phyloP scores from a whole-genome alignment of 768 basidiomycete genomes.

The Tylopilus rubrobrunneus region DNA sequence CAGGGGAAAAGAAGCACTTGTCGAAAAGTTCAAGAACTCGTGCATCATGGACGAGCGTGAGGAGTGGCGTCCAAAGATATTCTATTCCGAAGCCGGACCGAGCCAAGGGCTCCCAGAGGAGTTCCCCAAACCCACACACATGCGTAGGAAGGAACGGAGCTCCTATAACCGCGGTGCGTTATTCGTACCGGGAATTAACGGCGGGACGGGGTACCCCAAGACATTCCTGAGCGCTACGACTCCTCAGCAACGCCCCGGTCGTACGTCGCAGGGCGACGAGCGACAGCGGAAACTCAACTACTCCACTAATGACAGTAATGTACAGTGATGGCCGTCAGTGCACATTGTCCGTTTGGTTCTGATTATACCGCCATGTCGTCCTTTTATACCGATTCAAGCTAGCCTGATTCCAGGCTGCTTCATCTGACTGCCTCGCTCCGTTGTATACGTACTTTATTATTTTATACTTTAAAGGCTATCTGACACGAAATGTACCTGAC shows the following conservation, averaged over 20 bases:
- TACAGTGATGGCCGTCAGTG: conserved; percentile 2
- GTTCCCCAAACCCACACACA: conserved; percentile 80
- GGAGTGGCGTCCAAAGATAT: conserved; percentile 82
- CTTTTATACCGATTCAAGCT: neutral
- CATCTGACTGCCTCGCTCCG: conserved; percentile 11
- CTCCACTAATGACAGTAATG: conserved; percentile 4
- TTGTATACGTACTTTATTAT: conserved; percentile 30
- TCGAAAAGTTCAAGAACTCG: conserved; percentile 92
- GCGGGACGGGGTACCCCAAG: conserved; percentile 24
- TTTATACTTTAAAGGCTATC: conserved; percentile 32
- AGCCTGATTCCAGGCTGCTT: conserved; percentile 9
- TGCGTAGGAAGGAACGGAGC: conserved; percentile 79
- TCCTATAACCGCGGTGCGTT: conserved; percentile 72
- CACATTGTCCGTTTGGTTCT: conserved; percentile 1
- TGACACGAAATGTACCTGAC: conserved; percentile 17
- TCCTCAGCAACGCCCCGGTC: conserved; percentile 18
- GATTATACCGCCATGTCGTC: conserved; percentile 8
- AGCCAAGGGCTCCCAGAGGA: conserved; percentile 73
- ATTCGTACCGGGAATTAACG: conserved; percentile 48
- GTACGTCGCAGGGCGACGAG: conserved; percentile 21
- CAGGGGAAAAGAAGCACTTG: conserved; percentile 85
- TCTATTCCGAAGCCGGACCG: conserved; percentile 67
- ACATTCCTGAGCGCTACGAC: conserved; percentile 25
- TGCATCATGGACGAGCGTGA: conserved; percentile 85
- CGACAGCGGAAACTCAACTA: conserved; percentile 23